These are phyloP conservation scores for Houttuynia cordata DNA, from an alignment of 164 flowering plant genomes.

Conservation along the genomic window DNA sequence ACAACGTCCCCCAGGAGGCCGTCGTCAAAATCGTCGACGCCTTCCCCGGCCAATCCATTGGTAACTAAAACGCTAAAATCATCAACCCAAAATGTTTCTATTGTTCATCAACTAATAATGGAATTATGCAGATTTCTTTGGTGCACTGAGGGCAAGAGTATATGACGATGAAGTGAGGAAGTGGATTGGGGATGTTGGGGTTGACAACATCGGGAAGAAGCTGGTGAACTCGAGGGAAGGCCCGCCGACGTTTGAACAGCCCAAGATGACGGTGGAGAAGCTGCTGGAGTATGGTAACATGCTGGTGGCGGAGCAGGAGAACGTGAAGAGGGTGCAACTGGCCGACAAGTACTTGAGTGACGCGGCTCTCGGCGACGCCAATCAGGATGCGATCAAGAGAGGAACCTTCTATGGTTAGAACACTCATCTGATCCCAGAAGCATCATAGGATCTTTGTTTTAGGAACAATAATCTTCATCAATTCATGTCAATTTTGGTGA, in stretches of 20 bases:
- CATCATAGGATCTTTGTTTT: slow-evolving; percentile 17
- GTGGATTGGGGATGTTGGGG: slow-evolving; percentile 32
- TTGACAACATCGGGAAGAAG: slow-evolving; percentile 27
- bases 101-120: not conserved
- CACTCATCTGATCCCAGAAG: slow-evolving; percentile 10
- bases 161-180: slow-evolving; percentile 46
- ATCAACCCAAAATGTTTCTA: too few relatives aligned
- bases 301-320: slow-evolving; percentile 44
- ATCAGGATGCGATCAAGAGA: slow-evolving; percentile 21
- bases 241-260: slow-evolving; percentile 40
- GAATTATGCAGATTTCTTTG: slow-evolving; percentile 36
- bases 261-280: slow-evolving; percentile 34
- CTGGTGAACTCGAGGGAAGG: slow-evolving; percentile 47
- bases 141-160: slow-evolving; percentile 43
- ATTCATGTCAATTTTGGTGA: too few relatives aligned
- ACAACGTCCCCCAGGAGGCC: slow-evolving; percentile 22
- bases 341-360: slow-evolving; percentile 34
- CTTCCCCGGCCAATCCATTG: slow-evolving; percentile 40
- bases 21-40: slow-evolving; percentile 26
- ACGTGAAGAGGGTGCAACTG: slow-evolving; percentile 51
- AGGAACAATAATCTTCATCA: not conserved
- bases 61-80: slow-evolving; percentile 9
- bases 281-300: slow-evolving; percentile 37
- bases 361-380: slow-evolving; percentile 40
- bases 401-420: slow-evolving; percentile 28